Evolutionary conservation across 805 yeast species (phyloP), one percentile per base, ranked within the genome.

Genomic region (Candida maesae): DNA sequence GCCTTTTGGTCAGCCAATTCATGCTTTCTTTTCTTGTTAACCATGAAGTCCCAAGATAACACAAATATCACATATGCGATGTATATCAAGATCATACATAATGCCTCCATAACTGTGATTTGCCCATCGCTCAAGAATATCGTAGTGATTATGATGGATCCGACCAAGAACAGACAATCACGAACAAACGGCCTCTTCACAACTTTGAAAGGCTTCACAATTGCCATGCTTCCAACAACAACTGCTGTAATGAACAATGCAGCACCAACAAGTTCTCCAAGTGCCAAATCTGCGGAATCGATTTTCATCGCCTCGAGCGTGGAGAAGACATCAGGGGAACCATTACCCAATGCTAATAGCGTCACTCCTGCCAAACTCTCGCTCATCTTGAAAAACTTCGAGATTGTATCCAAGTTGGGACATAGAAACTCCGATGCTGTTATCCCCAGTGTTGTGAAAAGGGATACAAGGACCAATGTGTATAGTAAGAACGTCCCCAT

Each of bases 191-290:
- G 56, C 37, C 52, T 46, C 39, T 43, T 52, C 2, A 46, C 53
- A n/a, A 89, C 86, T 40, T 73, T 64, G 49, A 83, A 81, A 0
- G 96, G 93, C 26, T 74, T 69, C 2, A 80, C 66, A 1, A 89
- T 62, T 0, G 87, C 81, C 76, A 91, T 84, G 1, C 78, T 60
- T 0, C 98, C 99, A 11, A 86, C 73, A 1, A 91, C 88, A n/a
- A 87, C 83, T 1, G 91, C 79, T 2, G 86, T 73, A 17, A 90
- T 78, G 57, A 91, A 89, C 36, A 85, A 73, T 0, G 95, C 87
- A 2, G 97, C 95, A 4, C 99, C 98, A 30, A 88, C 65, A n/a
- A 91, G 66, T 60, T 90, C 97, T 2, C 96, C 93, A 9, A 90
- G 64, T 0, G 98, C 97, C 58, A 91, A 67, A 3, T 86, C 75